Conservation (phyloP, 768 basidiomycete species). For the Lentinula sp. region DNA sequence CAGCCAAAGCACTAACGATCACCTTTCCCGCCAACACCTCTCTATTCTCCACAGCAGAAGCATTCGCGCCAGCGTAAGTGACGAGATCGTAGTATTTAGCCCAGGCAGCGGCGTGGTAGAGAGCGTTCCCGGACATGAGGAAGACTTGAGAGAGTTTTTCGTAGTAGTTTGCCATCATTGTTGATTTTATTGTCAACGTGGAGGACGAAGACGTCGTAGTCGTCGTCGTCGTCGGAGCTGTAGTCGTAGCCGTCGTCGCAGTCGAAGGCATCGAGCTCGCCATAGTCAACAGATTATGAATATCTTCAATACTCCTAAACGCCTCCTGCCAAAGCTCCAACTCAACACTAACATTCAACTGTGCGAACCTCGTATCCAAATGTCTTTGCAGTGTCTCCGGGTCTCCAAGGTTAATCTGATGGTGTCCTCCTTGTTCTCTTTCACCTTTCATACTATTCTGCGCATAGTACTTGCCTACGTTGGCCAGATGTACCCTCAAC, state of each 20-base stretch:
- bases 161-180: constrained; percentile 99
- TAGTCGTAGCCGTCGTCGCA: too few species aligned
- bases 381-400: constrained; percentile 92
- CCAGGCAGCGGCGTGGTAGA: constrained; percentile 98
- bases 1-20: constrained; percentile 86
- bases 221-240: background rate
- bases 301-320: constrained; percentile 96
- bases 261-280: constrained; percentile 75
- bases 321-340: constrained; percentile 99
- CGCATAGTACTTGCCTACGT: constrained; percentile 92
- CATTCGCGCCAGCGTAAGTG: constrained; percentile 65
- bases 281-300: constrained; percentile 91
- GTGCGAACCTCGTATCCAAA: constrained; percentile 94
- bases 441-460: constrained; percentile 39
- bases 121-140: constrained; percentile 87
- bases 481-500: constrained; percentile 87
- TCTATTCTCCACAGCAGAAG: constrained; percentile 60
- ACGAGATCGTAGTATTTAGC: constrained; percentile 74
- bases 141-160: constrained; percentile 97
- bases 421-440: constrained; percentile 17
- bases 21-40: constrained; percentile 84
- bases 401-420: constrained; percentile 93
- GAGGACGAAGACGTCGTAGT: background rate
- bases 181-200: constrained; percentile 29
- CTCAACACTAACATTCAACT: constrained; percentile 94